These are phyloP conservation scores for Aspergillus olivimuriae DNA, from an alignment of 495 filamentous ascomycete genomes.

Conservation along the genomic window DNA sequence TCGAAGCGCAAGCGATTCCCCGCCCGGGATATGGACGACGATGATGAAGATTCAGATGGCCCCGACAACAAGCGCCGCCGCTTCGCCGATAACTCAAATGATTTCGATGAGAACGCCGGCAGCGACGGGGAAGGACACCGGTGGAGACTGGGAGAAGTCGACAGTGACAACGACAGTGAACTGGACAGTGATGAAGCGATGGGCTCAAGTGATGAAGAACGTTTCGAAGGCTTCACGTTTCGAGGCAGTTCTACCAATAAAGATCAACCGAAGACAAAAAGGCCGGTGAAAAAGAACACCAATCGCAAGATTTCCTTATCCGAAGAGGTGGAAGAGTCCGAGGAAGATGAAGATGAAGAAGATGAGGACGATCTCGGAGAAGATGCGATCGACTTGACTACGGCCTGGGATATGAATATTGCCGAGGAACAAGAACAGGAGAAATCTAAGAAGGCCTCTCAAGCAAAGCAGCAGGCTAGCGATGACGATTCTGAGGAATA, in stretches of 20 bases:
- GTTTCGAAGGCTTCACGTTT: slow-evolving; percentile 71
- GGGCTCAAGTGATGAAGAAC: slow-evolving; percentile 80
- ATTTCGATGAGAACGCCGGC: slow-evolving; percentile 45
- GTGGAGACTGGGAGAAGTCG: slow-evolving; percentile 75
- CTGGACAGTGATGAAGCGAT: slow-evolving; percentile 92
- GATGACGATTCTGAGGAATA: slow-evolving; percentile 36
- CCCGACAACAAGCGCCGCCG: slow-evolving; percentile 42
- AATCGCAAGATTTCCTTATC: slow-evolving; percentile 44
- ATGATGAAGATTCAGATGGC: slow-evolving; percentile 49
- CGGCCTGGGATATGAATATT: slow-evolving; percentile 69
- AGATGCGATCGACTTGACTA: slow-evolving; percentile 78
- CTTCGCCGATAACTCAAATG: slow-evolving; percentile 27
- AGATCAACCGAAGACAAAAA: slow-evolving; percentile 29
- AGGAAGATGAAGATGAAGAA: slow-evolving; percentile 40
- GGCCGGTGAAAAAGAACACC: slow-evolving; percentile 19
- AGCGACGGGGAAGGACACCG: slow-evolving; percentile 84
- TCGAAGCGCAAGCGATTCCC: slow-evolving; percentile 39
- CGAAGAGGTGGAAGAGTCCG: slow-evolving; percentile 49
- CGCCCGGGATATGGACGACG: slow-evolving; percentile 29
- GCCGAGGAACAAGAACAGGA: slow-evolving; percentile 37
- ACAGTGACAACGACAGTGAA: slow-evolving; percentile 72
- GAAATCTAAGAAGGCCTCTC: slow-evolving; percentile 21
- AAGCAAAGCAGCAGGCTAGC: slow-evolving; percentile 22
- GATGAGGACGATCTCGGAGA: slow-evolving; percentile 66
- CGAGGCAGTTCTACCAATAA: slow-evolving; percentile 57